These are phyloP conservation scores for Aureobasidium sp. DNA, from an alignment of 2,329 filamentous ascomycete genomes.

Conservation along the genomic window DNA sequence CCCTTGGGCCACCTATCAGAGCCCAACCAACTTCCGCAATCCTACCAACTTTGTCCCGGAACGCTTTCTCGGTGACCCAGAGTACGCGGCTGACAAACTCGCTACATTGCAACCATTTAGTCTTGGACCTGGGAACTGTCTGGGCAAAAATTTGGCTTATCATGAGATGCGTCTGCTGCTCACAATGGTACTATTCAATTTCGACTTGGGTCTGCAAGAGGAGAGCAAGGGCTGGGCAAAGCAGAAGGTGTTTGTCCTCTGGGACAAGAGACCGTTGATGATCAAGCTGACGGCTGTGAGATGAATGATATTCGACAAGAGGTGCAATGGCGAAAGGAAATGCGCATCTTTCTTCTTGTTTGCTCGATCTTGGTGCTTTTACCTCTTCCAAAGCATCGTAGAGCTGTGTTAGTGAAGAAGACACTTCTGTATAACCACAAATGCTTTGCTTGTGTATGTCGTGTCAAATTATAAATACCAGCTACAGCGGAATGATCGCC, in stretches of 20 bases:
- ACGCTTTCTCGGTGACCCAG: slow-evolving; percentile 24
- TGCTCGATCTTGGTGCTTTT: too few relatives aligned
- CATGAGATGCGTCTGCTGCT: slow-evolving; percentile 32
- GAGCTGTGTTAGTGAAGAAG: too few relatives aligned
- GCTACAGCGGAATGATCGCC: too few relatives aligned
- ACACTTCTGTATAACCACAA: too few relatives aligned
- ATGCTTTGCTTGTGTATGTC: too few relatives aligned
- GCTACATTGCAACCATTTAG: slow-evolving; percentile 24
- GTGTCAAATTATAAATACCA: too few relatives aligned
- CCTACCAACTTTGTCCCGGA: slow-evolving; percentile 25
- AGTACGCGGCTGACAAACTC: slow-evolving; percentile 24
- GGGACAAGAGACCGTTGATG: slow-evolving; percentile 25
- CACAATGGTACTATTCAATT: slow-evolving; percentile 29
- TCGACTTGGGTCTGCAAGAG: slow-evolving; percentile 27
- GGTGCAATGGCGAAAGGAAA: too few relatives aligned
- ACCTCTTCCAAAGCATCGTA: too few relatives aligned
- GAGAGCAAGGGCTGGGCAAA: slow-evolving; percentile 24
- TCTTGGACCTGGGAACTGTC: slow-evolving; percentile 25
- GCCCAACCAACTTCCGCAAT: slow-evolving; percentile 15
- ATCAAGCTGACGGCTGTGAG: slow-evolving; percentile 7
- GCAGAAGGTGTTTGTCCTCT: slow-evolving; percentile 25
- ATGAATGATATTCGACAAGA: background rate
- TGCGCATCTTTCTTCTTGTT: too few relatives aligned
- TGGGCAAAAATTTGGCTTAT: slow-evolving; percentile 28
- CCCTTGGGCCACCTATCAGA: slow-evolving; percentile 15